A percentile compares a stretch with the other conserved stretches of the same genome.
Evolutionary conservation across 805 yeast species (phyloP).

Genomic region (Candida sithepensis): DNA sequence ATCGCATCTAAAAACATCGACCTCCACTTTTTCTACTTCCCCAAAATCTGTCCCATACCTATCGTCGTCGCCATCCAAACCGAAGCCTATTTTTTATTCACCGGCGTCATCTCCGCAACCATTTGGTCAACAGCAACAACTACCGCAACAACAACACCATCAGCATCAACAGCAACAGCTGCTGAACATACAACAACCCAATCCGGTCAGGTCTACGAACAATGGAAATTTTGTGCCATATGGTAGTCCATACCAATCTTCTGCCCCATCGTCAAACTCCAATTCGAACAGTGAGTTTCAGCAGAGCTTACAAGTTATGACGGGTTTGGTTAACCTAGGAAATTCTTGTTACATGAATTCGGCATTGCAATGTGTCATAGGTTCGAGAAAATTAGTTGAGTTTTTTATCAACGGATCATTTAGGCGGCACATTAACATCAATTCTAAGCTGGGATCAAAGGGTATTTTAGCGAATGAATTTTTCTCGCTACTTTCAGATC

Average conservation of each 20-base stretch:
- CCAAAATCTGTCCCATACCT: not conserved
- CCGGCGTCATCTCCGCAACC: conserved; percentile 13
- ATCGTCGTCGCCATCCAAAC: conserved; percentile 12
- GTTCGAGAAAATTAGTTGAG: conserved; percentile 60
- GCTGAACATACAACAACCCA: not conserved
- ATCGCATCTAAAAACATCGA: not conserved
- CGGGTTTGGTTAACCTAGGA: conserved; percentile 79
- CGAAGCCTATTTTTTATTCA: conserved; percentile 19
- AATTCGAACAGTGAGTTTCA: conserved; percentile 13
- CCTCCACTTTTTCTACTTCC: not conserved
- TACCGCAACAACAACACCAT: not conserved
- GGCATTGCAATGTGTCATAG: conserved; percentile 78
- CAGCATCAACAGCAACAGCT: not conserved
- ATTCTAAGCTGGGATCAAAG: conserved; percentile 73
- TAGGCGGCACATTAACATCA: conserved; percentile 63
- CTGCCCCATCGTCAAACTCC: not conserved
- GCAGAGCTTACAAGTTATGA: conserved; percentile 39
- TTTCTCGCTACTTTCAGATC: conserved; percentile 52
- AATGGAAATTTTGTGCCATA: not conserved
- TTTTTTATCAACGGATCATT: conserved; percentile 62
- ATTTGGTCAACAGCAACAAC: conserved; percentile 4
- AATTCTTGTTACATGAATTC: conserved; percentile 95
- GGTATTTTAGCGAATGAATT: conserved; percentile 74
- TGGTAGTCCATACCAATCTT: not conserved
- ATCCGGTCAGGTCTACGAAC: not conserved